phyloP scores from a whole-genome alignment of 2,329 filamentous ascomycete species.

The Ophiosphaerella herpotricha region DNA sequence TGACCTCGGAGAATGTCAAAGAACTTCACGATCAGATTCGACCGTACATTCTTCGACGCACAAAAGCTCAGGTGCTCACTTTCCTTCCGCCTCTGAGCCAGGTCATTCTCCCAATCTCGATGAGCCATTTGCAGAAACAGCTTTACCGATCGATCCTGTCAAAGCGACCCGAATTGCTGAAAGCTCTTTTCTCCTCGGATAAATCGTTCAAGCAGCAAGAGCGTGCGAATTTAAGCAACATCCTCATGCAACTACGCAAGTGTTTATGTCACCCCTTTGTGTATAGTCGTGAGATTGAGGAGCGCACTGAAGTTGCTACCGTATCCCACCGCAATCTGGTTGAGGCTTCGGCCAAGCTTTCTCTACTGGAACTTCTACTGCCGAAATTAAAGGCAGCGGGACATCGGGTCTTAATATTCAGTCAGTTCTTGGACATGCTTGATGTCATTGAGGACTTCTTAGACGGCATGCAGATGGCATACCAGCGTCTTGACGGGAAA shows the following conservation, averaged over 20 bases:
- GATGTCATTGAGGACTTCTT: conserved; percentile 92
- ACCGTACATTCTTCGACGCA: conserved; percentile 72
- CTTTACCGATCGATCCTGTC: conserved; percentile 91
- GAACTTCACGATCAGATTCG: conserved; percentile 83
- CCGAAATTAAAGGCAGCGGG: conserved; percentile 84
- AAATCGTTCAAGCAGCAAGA: conserved; percentile 67
- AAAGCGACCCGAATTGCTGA: conserved; percentile 87
- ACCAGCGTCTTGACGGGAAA: conserved; percentile 83
- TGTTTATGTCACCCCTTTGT: conserved; percentile 96
- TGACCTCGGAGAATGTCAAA: conserved; percentile 80
- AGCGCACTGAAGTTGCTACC: conserved; percentile 66
- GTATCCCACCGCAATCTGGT: conserved; percentile 79
- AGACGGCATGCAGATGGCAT: conserved; percentile 70
- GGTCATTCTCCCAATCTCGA: conserved; percentile 93
- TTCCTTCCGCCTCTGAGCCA: conserved; percentile 93
- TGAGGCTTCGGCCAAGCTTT: conserved; percentile 87
- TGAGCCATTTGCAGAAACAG: conserved; percentile 91
- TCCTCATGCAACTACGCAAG: conserved; percentile 92
- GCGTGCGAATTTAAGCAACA: conserved; percentile 84
- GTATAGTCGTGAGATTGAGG: conserved; percentile 89
- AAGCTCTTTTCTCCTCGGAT: conserved; percentile 76
- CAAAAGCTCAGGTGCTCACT: conserved; percentile 86
- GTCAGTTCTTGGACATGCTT: conserved; percentile 88
- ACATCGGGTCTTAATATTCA: conserved; percentile 92
- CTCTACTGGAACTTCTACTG: conserved; percentile 81